Evolutionary conservation across 2,329 filamentous ascomycete species (phyloP), one percentile per base, ranked within the genome.

Genomic region (Drechslerella dactyloides): DNA sequence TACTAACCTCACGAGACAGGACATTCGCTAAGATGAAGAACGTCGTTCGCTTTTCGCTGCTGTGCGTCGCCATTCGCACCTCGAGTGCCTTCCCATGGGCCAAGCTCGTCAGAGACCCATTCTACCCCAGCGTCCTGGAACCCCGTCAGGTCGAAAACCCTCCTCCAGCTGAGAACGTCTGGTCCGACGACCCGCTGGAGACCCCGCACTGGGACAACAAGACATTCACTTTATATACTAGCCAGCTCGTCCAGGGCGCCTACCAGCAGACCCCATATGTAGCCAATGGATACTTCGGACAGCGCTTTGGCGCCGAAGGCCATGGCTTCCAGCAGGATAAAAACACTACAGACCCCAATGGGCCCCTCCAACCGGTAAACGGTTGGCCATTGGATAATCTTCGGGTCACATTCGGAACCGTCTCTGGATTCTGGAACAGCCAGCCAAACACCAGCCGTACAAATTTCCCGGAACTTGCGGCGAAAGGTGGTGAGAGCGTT

Each of bases 401-500:
- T 21, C 82, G 88, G 35, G 85, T 89, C 75, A 84, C 85, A 0
- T 90, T 90, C 77, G 85, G 86, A 1, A 89, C 87, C 0, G 84
- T 90, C 27, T 84, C 85, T 2, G 88, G 88, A 0, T 90, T 90
- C 76, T 90, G 84, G 77, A 83, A 89, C 73, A 81, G 81, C 1
- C 86, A 89, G 76, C 81, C 82, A 1, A 83, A 81, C 30, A 85
- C 83, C 0, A 86, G 85, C 50, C 83, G 83, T 0, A 84, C 84
- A 5, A 90, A 90, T 75, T 90, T 88, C 74, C 82, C 83, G 0
- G 90, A 89, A 87, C 78, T 91, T 48, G 82, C 85, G 63, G 85
- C 90, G 74, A 88, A 89, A 78, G 88, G 88, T 5, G 85, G 85
- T 65, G 89, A 91, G 76, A 89, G 85, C 75, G 87, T 89, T 56